Evolutionary conservation across 1,284 basidiomycete species (phyloP), one percentile per base, ranked within the genome.

Genomic region (Mycena citricolor): DNA sequence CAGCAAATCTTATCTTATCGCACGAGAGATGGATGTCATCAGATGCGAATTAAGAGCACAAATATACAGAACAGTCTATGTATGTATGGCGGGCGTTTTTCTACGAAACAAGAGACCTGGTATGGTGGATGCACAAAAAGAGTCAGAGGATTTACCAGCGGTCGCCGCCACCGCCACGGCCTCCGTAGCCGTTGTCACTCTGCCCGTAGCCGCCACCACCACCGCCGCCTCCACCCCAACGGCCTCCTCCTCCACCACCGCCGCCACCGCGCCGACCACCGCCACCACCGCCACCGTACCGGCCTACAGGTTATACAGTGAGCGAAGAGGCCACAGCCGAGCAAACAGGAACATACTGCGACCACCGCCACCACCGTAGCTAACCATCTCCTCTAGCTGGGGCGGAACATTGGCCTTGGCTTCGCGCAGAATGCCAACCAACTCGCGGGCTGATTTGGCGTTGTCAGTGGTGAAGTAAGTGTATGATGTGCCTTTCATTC

Each of bases 381-480:
- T 83, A 3, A 78, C 79, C 92, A 99, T 97, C 69, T 98, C 90
- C 64, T 94, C 88, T 3, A 99, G 75, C 64, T 95, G 91, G 42
- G 88, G 80, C 17, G 95, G 93, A 20, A 99, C 75, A 38, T 78
- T 74, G 24, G 93, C 85, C 64, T 94, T 94, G 36, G 93, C 91
- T 69, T 99, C 95, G 54, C 81, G 77, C 52, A 99, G 71, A 57
- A 99, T 97, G 54, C 70, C 76, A 45, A 98, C 73, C 12, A 99
- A 79, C 62, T 99, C 95, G 38, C 93, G 87, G 13, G 95, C 94
- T 56, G 83, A 84, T 73, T 95, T 97, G 47, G 90, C 86, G 69
- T 95, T 97, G 61, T 97, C 91, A 39, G 87, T 87, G 43, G 90
- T 94, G 71, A 99, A 95, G 77, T 95, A 98, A 10, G 94, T 97